A percentile compares a stretch with the other conserved stretches of the same genome.
Conservation (phyloP, 2,329 filamentous ascomycete genomes). For the Talaromyces sp. region DNA sequence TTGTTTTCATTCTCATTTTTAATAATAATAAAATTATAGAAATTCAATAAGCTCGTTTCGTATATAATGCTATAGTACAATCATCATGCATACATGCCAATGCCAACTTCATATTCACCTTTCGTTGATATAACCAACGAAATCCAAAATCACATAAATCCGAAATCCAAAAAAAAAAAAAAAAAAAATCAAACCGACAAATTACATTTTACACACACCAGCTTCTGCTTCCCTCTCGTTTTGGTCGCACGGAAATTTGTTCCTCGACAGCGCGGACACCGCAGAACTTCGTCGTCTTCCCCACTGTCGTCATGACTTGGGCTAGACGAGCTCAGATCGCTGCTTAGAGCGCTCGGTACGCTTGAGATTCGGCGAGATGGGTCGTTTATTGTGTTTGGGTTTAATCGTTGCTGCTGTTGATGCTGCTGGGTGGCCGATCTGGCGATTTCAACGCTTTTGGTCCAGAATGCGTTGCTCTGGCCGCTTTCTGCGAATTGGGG, state of each 20-base stretch:
- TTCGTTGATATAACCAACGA: not conserved
- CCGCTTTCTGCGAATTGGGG: constrained; percentile 42
- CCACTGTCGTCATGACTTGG: not conserved
- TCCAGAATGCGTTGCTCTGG: constrained; percentile 53
- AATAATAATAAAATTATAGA: not conserved
- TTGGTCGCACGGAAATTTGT: constrained; percentile 60
- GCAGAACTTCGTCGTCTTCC: constrained; percentile 33
- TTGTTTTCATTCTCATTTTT: not conserved
- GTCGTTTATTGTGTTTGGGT: not conserved
- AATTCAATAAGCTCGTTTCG: not conserved
- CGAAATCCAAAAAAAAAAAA: not conserved
- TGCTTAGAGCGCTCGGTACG: constrained; percentile 54
- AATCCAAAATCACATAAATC: not conserved
- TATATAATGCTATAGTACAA: not conserved
- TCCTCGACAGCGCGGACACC: constrained; percentile 57
- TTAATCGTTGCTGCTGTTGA: not conserved
- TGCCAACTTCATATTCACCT: not conserved
- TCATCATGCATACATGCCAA: not conserved
- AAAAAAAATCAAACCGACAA: constrained; percentile 3
- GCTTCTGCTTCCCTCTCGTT: constrained; percentile 48
- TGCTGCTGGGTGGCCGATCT: constrained; percentile 25
- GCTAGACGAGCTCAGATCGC: constrained; percentile 44
- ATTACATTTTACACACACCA: constrained; percentile 58
- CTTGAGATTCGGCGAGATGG: constrained; percentile 35
- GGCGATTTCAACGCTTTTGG: constrained; percentile 38